Evolutionary conservation across 202 grass and related monocot genomes (phyloP).

Genomic region (Setaria viridis): DNA sequence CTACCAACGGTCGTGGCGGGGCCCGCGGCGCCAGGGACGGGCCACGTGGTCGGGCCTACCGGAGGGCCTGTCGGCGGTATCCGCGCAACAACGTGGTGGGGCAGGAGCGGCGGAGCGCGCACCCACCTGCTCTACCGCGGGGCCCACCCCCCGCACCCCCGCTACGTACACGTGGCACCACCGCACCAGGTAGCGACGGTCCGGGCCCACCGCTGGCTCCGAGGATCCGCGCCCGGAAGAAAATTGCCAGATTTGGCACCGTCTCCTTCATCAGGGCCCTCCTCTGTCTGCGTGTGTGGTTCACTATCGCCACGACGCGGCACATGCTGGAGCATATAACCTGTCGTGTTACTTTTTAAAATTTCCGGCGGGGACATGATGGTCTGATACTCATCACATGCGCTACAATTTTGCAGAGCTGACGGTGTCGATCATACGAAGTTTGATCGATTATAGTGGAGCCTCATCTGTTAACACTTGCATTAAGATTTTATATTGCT

Average conservation of each 20-base stretch:
- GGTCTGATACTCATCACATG: not conserved
- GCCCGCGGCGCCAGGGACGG: not conserved
- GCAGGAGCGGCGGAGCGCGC: not conserved
- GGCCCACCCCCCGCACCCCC: not conserved
- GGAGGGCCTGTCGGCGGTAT: not conserved
- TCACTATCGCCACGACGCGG: slow-evolving; percentile 12
- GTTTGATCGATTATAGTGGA: no score
- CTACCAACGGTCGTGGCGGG: slow-evolving; percentile 67
- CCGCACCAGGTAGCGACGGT: not conserved
- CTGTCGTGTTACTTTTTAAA: not conserved
- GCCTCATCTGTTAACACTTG: no score
- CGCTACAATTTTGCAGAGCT: not conserved
- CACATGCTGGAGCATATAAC: slow-evolving; percentile 14
- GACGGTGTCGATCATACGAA: no score
- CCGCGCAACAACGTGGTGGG: slow-evolving; percentile 47
- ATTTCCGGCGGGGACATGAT: not conserved
- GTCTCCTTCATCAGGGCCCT: not conserved
- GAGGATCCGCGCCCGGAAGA: not conserved
- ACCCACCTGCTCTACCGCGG: slow-evolving; percentile 12
- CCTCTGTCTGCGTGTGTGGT: not conserved
- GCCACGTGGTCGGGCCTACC: slow-evolving; percentile 32
- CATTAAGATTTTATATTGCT: no score
- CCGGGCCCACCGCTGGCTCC: not conserved
- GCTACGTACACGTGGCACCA: slow-evolving; percentile 5
- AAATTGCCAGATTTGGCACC: slow-evolving; percentile 30